Evolutionary conservation across 1,284 basidiomycete genomes (phyloP), one percentile per base, ranked within the genome.

Genomic region (Tylopilus sp.): DNA sequence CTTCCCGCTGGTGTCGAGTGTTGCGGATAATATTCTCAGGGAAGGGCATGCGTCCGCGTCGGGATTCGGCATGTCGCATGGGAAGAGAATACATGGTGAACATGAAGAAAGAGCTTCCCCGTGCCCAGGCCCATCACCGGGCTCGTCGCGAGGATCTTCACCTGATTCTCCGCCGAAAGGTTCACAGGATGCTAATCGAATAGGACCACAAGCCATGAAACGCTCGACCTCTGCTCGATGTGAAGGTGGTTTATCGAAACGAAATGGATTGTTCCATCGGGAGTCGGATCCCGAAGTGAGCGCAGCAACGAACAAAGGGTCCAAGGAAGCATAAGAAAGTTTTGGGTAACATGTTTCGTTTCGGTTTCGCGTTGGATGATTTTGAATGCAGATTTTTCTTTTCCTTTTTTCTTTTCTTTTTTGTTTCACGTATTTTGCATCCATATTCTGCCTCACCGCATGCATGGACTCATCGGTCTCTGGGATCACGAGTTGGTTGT

Each of bases 251-350:
- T 9, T 61, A 21, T 43, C 53, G 33, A 68, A 61, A 45, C 60
- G 63, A 46, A 66, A 64, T 14, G 61, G 64, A 17, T 33, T 69
- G 38, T 39, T 62, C 2, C 65, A 69, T 44, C 63, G 67, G 33
- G 64, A 66, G 26, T 66, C 64, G 12, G 57, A 69, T 38, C 67
- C 67, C 14, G 62, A 66, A 42, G 55, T 67, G 30, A 62, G 29
- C 45, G 54, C 52, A 15, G 35, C 59, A 40, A 54, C 50, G 37
- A 57, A 43, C 53, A 67, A 60, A 50, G 63, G 50, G 28, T 69
- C 87, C 45, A 77, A 80, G 61, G 75, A 80, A 48, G 77, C 76
- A 77, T 86, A 62, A 47, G 69, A 34, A 17, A 31, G 42, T 31
- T 35, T 51, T 40, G 59, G 54, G 45, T 53, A 42, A 52, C 24